Evolutionary conservation across 257 asterid species (phyloP), one percentile per base, ranked within the genome.

Genomic region (Solanum clarkiae): DNA sequence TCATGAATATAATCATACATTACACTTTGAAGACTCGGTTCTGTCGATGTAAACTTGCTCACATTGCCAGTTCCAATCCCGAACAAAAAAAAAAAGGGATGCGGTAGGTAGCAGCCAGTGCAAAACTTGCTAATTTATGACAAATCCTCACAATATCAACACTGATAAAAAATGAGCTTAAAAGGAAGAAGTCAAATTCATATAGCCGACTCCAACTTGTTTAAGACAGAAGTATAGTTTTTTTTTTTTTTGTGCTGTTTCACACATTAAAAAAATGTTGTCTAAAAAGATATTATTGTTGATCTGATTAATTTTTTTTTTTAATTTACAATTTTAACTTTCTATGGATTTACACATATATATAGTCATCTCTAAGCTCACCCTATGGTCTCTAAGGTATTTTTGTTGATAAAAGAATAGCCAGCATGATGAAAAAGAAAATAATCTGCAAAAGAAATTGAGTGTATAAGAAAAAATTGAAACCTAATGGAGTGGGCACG

Each of bases 401-500:
- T 71, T 5, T 71, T 71, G 80, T 71, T 14, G 75, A 68, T 32
- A 69, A 24, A 22, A 26, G 44, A 80, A 92, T 88, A 81, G 93
- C 95, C 79, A 95, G 72, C 75, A 93, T 84, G 89, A 92, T 71
- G 86, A 93, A 86, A 82, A 94, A 45, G 87, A 93, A 16, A 68
- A 77, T 90, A 88, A 93, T 85, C 98, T 95, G 96, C 92, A 93
- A 51, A n/a, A 54, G 65, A 60, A 88, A 65, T 10, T 80, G 45
- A 8, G 69, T 8, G 0, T 4, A 47, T 59, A 87, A 87, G 89
- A 59, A 85, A 47, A 17, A 0, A 68, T 59, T 36, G 63, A n/a
- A n/a, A n/a, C n/a, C n/a, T n/a, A n/a, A n/a, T n/a, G n/a, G n/a
- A n/a, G n/a, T n/a, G n/a, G n/a, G n/a, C 42, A 36, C 6, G 0